Conservation (phyloP, 768 basidiomycete genomes). For the Psilocybe cyanescens region DNA sequence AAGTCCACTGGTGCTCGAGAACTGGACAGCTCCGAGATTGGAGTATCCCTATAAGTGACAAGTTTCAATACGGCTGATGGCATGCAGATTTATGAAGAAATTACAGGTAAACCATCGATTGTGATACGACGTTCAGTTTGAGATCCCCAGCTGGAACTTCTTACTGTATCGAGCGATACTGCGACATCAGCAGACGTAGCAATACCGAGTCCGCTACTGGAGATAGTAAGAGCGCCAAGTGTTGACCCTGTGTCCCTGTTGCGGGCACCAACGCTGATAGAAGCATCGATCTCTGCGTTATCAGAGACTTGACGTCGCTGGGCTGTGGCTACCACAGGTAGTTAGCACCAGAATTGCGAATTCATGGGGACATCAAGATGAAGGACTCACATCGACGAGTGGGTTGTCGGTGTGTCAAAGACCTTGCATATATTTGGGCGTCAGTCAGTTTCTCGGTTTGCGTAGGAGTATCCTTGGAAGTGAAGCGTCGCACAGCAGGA, state of each 20-base stretch:
- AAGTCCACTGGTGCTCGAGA: constrained; percentile 1
- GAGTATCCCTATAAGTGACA: neutral
- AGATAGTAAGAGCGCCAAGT: neutral
- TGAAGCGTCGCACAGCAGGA: constrained; percentile 1
- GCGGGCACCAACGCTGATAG: neutral
- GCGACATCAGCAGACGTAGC: neutral
- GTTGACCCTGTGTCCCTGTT: constrained; percentile 3
- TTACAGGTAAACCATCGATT: neutral
- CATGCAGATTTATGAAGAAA: neutral
- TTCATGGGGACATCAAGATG: neutral
- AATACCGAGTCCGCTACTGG: neutral
- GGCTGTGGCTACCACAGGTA: neutral
- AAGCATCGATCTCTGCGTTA: neutral
- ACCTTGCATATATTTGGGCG: constrained; percentile 1
- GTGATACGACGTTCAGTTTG: neutral
- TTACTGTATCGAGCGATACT: neutral
- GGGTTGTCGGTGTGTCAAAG: constrained; percentile 1
- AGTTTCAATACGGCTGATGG: neutral
- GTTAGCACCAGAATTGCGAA: neutral
- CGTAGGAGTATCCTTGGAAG: neutral
- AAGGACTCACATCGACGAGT: constrained; percentile 8
- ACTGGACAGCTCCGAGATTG: constrained; percentile 3
- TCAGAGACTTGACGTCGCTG: constrained; percentile 5
- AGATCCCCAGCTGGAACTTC: neutral
- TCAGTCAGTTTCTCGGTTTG: constrained; percentile 1